These are phyloP conservation scores for Symbiodinium pilosum DNA, from an alignment of 73 alveolate genomes.

Conservation along the genomic window DNA sequence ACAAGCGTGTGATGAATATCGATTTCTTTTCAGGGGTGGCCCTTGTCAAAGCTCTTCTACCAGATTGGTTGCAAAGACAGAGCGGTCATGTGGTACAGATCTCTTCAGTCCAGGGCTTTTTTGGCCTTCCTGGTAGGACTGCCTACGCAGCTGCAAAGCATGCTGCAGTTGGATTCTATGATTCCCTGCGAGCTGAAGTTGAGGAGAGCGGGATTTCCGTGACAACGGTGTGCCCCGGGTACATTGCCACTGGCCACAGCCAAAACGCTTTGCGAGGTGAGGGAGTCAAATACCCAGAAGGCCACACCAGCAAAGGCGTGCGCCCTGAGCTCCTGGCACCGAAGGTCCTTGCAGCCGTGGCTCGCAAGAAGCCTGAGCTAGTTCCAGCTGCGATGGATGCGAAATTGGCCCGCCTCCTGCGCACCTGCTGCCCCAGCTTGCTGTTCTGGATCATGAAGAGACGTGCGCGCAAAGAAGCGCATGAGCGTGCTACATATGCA, in stretches of 20 bases:
- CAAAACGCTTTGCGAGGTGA: slow-evolving; percentile 62
- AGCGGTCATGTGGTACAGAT: slow-evolving; percentile 58
- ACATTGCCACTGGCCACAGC: slow-evolving; percentile 63
- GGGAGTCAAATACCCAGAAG: slow-evolving; percentile 64
- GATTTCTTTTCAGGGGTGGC: slow-evolving; percentile 67
- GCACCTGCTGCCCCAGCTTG: slow-evolving; percentile 34
- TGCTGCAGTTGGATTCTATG: slow-evolving; percentile 82
- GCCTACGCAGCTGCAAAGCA: slow-evolving; percentile 91
- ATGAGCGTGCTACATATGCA: background rate
- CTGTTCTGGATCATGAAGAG: slow-evolving; percentile 40
- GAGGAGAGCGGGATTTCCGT: slow-evolving; percentile 27
- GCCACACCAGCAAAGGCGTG: slow-evolving; percentile 47
- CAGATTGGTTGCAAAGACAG: slow-evolving; percentile 32
- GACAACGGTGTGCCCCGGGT: slow-evolving; percentile 13
- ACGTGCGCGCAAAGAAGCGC: slow-evolving; percentile 54
- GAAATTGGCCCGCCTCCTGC: slow-evolving; percentile 39
- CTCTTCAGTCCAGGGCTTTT: slow-evolving; percentile 47
- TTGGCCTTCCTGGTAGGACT: slow-evolving; percentile 86
- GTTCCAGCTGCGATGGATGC: slow-evolving; percentile 85
- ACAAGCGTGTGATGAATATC: slow-evolving; percentile 55
- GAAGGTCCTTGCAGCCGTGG: slow-evolving; percentile 31
- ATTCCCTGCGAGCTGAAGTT: slow-evolving; percentile 73
- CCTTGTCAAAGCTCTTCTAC: slow-evolving; percentile 44
- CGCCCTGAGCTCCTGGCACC: slow-evolving; percentile 66
- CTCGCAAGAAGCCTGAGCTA: slow-evolving; percentile 46